phyloP scores from a whole-genome alignment of 2,329 filamentous ascomycete species.

The Pyrenochaeta sp. region DNA sequence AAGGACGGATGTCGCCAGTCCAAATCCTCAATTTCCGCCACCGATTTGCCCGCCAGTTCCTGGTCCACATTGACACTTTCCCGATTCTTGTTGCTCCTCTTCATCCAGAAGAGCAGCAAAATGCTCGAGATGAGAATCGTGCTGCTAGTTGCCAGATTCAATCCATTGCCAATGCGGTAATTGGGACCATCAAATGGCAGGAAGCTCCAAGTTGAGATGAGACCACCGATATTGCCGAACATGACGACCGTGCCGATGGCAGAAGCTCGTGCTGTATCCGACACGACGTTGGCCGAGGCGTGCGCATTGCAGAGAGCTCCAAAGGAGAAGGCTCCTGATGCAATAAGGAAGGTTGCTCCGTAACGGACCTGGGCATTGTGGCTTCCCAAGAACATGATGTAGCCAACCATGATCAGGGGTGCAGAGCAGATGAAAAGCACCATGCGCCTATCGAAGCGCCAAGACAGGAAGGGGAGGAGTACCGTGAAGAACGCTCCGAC shows the following conservation, averaged over 20 bases:
- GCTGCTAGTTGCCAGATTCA: constrained; percentile 72
- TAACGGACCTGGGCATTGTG: constrained; percentile 64
- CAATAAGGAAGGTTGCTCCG: constrained; percentile 74
- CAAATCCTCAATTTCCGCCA: constrained; percentile 42
- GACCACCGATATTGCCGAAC: constrained; percentile 75
- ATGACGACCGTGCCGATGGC: constrained; percentile 75
- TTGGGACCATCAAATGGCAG: constrained; percentile 69
- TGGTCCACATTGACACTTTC: constrained; percentile 63
- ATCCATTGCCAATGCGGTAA: constrained; percentile 74
- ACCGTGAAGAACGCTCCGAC: constrained; percentile 74
- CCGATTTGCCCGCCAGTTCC: constrained; percentile 61
- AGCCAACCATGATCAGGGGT: constrained; percentile 71
- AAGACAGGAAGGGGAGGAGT: constrained; percentile 68
- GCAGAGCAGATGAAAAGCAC: constrained; percentile 68
- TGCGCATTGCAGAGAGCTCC: constrained; percentile 73
- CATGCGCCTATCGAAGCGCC: constrained; percentile 66
- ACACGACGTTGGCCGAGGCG: constrained; percentile 74
- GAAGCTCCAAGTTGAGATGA: constrained; percentile 73
- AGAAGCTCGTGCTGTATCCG: constrained; percentile 72
- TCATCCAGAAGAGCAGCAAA: constrained; percentile 67
- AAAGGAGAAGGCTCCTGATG: constrained; percentile 69
- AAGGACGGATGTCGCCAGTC: constrained; percentile 67
- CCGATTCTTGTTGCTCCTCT: constrained; percentile 67
- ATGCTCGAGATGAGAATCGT: constrained; percentile 63
- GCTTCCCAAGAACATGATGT: constrained; percentile 69